phyloP scores from a whole-genome alignment of 148 eudicot species.

The Heliamphora exappendiculata region DNA sequence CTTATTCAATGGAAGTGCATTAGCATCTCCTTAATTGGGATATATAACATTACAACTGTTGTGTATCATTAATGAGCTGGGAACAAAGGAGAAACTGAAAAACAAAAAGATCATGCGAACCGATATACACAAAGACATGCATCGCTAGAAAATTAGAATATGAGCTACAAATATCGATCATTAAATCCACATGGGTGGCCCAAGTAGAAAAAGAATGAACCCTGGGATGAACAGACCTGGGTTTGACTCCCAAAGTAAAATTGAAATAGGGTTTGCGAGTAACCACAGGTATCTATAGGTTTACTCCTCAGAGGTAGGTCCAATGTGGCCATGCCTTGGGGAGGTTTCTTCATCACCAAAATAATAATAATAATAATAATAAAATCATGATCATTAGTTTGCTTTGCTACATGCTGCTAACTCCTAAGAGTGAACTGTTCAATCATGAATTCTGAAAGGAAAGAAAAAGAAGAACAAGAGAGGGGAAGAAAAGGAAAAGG shows the following conservation, averaged over 20 bases:
- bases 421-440: not conserved
- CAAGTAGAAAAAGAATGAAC: too few species aligned
- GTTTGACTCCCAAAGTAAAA: too few species aligned
- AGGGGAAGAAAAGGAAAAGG: not conserved
- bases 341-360: too few species aligned
- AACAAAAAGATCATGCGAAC: not conserved
- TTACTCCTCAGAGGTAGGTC: too few species aligned
- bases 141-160: not conserved
- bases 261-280: too few species aligned
- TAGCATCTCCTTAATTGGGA: not conserved
- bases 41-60: not conserved
- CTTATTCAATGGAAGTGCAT: not conserved
- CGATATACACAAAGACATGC: not conserved
- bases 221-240: too few species aligned
- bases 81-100: not conserved
- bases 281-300: too few species aligned
- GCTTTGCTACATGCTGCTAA: not conserved
- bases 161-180: not conserved
- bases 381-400: too few species aligned
- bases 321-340: too few species aligned
- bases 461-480: not conserved
- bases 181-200: too few species aligned
- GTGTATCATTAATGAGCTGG: not conserved
- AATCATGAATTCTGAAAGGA: not conserved
- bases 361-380: too few species aligned